Evolutionary conservation across 176 grass and related monocot species (phyloP).

Genomic region (Secale cereale): DNA sequence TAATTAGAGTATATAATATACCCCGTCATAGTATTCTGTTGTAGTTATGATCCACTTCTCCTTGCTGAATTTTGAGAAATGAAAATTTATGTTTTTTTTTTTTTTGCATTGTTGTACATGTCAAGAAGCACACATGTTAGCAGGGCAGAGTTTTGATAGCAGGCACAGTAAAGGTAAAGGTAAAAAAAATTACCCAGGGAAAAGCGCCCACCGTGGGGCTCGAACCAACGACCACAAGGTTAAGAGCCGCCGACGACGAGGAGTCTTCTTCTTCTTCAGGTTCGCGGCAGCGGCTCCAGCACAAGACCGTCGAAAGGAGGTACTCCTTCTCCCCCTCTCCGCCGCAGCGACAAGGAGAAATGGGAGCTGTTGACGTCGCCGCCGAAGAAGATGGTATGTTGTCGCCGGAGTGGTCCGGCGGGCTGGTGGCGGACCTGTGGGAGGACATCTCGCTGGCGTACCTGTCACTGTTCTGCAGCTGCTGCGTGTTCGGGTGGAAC

Average conservation of each 20-base stretch:
- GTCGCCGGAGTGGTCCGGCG: slow-evolving; percentile 43
- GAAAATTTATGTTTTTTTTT: too few species aligned
- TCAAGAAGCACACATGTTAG: too few species aligned
- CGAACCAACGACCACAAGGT: too few species aligned
- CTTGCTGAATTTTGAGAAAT: neutral
- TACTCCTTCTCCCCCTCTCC: slow-evolving; percentile 28
- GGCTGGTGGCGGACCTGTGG: slow-evolving; percentile 47
- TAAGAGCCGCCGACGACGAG: slow-evolving; percentile 28
- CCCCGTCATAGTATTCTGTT: neutral
- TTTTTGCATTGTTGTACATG: too few species aligned
- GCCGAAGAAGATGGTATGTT: neutral
- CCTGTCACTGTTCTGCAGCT: slow-evolving; percentile 75
- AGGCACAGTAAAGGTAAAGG: too few species aligned
- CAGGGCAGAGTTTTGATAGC: too few species aligned
- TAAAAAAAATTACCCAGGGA: too few species aligned
- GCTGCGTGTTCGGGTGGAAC: slow-evolving; percentile 87
- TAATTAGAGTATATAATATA: neutral
- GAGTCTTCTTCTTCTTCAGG: neutral
- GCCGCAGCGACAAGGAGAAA: too few species aligned
- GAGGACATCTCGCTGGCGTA: slow-evolving; percentile 74
- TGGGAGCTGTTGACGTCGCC: too few species aligned
- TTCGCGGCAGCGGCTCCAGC: neutral
- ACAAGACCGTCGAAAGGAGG: slow-evolving; percentile 44
- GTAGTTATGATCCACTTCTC: neutral
- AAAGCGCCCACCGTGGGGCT: too few species aligned